Percentiles rank a stretch among this genome's conserved stretches.
Conservation (phyloP, 2,329 filamentous ascomycete genomes). For the Exophiala mesophila region DNA sequence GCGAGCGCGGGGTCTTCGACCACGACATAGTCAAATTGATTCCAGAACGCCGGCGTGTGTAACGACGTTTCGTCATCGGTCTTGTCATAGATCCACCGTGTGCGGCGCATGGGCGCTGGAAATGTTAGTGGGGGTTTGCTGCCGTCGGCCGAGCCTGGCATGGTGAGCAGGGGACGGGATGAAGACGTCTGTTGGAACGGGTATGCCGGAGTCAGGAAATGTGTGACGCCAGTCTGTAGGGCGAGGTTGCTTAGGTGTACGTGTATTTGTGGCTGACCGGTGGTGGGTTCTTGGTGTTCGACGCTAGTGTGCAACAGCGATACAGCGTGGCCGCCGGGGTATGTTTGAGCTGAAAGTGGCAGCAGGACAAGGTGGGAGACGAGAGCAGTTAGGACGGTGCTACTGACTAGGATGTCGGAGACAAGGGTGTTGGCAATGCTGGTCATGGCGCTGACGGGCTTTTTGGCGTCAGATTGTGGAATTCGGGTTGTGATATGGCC, state of each 20-base stretch:
- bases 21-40: slow-evolving; percentile 54
- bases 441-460: slow-evolving; percentile 42
- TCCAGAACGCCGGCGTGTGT: slow-evolving; percentile 52
- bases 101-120: slow-evolving; percentile 7
- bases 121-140: slow-evolving; percentile 14
- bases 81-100: slow-evolving; percentile 56
- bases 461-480: slow-evolving; percentile 56
- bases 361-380: slow-evolving; percentile 67
- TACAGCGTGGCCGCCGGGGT: slow-evolving; percentile 83
- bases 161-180: slow-evolving; percentile 16
- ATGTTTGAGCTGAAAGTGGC: slow-evolving; percentile 79
- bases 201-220: slow-evolving; percentile 48
- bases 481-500: slow-evolving; percentile 63
- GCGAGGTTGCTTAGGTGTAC: slow-evolving; percentile 58
- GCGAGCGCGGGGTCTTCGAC: slow-evolving; percentile 47
- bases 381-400: slow-evolving; percentile 56
- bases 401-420: slow-evolving; percentile 49
- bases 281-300: slow-evolving; percentile 12
- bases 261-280: slow-evolving; percentile 28
- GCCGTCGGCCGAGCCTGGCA: slow-evolving; percentile 26
- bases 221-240: slow-evolving; percentile 59
- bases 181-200: slow-evolving; percentile 13
- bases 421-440: background rate
- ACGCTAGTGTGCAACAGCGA: slow-evolving; percentile 36
- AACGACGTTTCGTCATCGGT: slow-evolving; percentile 49